Evolutionary conservation across 2,329 filamentous ascomycete genomes (phyloP), one percentile per base, ranked within the genome.

Genomic region (Emergomyces africanus): DNA sequence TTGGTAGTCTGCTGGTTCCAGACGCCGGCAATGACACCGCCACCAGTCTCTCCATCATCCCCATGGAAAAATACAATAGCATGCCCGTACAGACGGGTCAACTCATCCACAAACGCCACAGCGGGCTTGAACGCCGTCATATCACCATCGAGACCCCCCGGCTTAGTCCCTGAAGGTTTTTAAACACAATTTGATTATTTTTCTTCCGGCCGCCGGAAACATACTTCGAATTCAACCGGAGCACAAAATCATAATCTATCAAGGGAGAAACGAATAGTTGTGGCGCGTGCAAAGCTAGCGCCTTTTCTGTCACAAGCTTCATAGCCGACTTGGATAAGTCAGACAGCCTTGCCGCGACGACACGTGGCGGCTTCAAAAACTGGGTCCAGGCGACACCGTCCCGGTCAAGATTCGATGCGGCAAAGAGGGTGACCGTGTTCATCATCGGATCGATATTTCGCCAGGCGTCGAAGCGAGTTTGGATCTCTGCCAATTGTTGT

Each of bases 391-490:
- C 87, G 9, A 86, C 83, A 3, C 94, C 94, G 41, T 87, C 87
- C 5, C 77, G 74, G 66, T 96, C 90, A 63, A 88, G 77, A 57
- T 88, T 87, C 0, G 89, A 90, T 2, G 90, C 90, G 3, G 87
- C 87, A 67, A 96, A 88, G 44, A 97, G 76, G 20, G 87, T 85
- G 2, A 89, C 83, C 62, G 84, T 85, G 73, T 94, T 95, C 85
- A 97, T 88, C 57, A 81, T 84, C 0, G 91, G 90, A 67, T 99
- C 94, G 58, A 94, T 85, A 64, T 87, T 89, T 60, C 94, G 82
- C 89, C 90, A 95, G 15, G 87, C 85, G 62, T 89, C 83, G 60
- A 97, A 86, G 23, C 87, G 84, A 3, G 85, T 88, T 42, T 79
- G 80, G 63, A 94, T 84, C 2, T 78, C 76, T 37, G 81, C 75